Conservation (phyloP, 2,329 filamentous ascomycete species). For the Parafenestella ontariensis region DNA sequence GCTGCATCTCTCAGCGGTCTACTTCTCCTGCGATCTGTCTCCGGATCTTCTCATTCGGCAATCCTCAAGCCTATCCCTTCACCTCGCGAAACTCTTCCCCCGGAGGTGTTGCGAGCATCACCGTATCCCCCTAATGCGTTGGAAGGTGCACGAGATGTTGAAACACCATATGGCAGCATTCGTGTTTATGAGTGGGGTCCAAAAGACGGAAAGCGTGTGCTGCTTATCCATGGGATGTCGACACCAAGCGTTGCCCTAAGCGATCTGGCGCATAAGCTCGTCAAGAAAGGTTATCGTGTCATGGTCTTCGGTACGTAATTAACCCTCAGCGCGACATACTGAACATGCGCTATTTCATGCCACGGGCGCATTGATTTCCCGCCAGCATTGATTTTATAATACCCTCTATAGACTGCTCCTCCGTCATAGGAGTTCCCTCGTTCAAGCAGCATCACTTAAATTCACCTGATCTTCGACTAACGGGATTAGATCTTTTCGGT, state of each 20-base stretch:
- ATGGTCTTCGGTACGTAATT: slow-evolving; percentile 71
- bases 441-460: neutral
- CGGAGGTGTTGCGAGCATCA: neutral
- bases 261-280: slow-evolving; percentile 70
- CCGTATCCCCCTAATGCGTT: slow-evolving; percentile 74
- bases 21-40: neutral
- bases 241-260: slow-evolving; percentile 77
- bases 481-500: slow-evolving; percentile 69
- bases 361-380: neutral
- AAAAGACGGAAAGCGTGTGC: slow-evolving; percentile 71
- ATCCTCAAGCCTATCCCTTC: neutral
- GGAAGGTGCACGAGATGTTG: slow-evolving; percentile 72
- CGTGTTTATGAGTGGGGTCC: slow-evolving; percentile 84
- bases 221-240: slow-evolving; percentile 82
- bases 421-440: neutral
- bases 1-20: slow-evolving; percentile 1
- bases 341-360: neutral
- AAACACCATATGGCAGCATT: slow-evolving; percentile 73
- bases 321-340: slow-evolving; percentile 1
- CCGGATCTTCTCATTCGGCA: neutral
- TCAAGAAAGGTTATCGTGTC: slow-evolving; percentile 72
- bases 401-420: neutral
- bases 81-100: neutral
- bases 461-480: neutral
- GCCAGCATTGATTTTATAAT: neutral